phyloP scores from a whole-genome alignment of 371 early-diverging fungal species.

The Umbelopsis sp. region DNA sequence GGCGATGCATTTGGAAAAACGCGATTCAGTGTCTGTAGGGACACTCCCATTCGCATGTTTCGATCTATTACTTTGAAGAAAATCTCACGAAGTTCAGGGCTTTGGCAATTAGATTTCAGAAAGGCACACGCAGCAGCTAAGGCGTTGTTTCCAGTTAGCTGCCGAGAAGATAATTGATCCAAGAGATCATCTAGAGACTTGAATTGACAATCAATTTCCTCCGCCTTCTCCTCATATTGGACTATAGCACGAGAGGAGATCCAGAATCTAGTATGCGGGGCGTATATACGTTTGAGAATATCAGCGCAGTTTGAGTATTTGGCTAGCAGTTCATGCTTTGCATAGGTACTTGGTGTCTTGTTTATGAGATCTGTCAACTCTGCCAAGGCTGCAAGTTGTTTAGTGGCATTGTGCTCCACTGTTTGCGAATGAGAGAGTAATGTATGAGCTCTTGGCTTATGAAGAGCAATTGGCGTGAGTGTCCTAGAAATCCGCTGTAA shows the following conservation, averaged over 20 bases:
- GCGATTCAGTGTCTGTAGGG: conserved; percentile 35
- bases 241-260: conserved; percentile 34
- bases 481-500: not conserved
- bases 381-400: conserved; percentile 40
- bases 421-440: not conserved
- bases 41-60: conserved; percentile 60
- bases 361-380: conserved; percentile 37
- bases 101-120: conserved; percentile 32
- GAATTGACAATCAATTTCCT: not conserved
- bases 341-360: conserved; percentile 32
- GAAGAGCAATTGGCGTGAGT: not conserved
- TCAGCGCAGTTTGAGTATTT: conserved; percentile 39
- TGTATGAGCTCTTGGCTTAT: not conserved
- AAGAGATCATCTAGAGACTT: conserved; percentile 31
- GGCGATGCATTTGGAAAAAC: conserved; percentile 29
- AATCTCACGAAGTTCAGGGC: conserved; percentile 31
- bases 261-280: conserved; percentile 46
- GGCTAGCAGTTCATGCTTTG: conserved; percentile 37
- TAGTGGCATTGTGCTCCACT: not conserved
- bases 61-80: conserved; percentile 59
- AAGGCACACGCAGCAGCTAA: conserved; percentile 43
- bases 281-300: conserved; percentile 54
- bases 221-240: conserved; percentile 23
- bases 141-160: conserved; percentile 47
- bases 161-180: conserved; percentile 49